A percentile compares a stretch with the other conserved stretches of the same genome.
Evolutionary conservation across 2,329 filamentous ascomycete genomes (phyloP).

Genomic region (Monosporascus sp.): DNA sequence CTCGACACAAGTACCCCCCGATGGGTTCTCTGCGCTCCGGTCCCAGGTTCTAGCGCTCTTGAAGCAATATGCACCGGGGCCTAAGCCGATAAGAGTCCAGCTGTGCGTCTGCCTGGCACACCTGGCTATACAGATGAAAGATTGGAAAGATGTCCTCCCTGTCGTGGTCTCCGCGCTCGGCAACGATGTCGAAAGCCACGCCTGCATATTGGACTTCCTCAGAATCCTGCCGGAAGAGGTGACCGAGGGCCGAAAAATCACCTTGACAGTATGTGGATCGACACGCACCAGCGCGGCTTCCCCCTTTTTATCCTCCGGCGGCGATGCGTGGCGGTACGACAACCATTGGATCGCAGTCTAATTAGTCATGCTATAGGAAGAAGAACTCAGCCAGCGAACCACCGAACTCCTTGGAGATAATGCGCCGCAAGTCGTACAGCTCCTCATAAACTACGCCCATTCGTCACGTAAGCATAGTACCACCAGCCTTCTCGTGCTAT

Average conservation of each 20-base stretch:
- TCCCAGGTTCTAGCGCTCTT: constrained; percentile 79
- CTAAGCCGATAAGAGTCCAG: constrained; percentile 81
- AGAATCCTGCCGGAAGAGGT: constrained; percentile 98
- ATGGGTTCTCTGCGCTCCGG: constrained; percentile 70
- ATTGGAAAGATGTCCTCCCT: constrained; percentile 88
- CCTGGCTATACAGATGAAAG: constrained; percentile 90
- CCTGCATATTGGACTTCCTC: constrained; percentile 91
- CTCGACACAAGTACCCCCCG: constrained; percentile 71
- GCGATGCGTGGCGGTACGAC: constrained; percentile 21
- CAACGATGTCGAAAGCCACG: constrained; percentile 69
- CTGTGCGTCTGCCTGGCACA: constrained; percentile 92
- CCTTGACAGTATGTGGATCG: constrained; percentile 89
- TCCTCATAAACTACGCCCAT: constrained; percentile 86
- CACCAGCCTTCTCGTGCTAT: constrained; percentile 13
- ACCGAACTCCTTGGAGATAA: constrained; percentile 88
- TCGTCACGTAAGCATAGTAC: constrained; percentile 66
- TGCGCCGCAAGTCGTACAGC: constrained; percentile 75
- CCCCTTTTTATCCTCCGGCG: constrained; percentile 21
- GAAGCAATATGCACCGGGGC: constrained; percentile 73
- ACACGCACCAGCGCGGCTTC: constrained; percentile 42
- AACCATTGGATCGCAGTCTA: constrained; percentile 37
- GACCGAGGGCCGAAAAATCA: constrained; percentile 98
- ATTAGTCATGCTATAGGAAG: constrained; percentile 67
- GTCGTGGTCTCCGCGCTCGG: constrained; percentile 76
- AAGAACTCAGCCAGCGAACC: constrained; percentile 82